phyloP scores from a whole-genome alignment of 768 basidiomycete genomes.

The Mycena kentingensis region DNA sequence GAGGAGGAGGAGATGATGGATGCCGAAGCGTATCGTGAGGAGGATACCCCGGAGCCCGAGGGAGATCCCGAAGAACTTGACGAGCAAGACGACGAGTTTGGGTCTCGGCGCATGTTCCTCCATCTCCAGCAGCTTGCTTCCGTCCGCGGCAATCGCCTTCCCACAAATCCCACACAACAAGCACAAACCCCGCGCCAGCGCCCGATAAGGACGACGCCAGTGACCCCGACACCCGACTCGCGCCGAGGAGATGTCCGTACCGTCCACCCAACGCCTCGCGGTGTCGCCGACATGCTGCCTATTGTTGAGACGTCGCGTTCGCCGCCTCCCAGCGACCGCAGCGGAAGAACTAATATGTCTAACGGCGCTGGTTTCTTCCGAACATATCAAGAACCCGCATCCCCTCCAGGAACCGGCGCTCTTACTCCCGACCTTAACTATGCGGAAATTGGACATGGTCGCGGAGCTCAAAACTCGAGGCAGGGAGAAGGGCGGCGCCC shows the following conservation, averaged over 20 bases:
- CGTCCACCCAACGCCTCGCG: slow-evolving; percentile 35
- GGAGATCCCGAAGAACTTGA: slow-evolving; percentile 31
- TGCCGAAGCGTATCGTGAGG: slow-evolving; percentile 50
- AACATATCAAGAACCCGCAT: slow-evolving; percentile 49
- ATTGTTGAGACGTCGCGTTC: slow-evolving; percentile 64
- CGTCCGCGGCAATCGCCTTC: slow-evolving; percentile 23
- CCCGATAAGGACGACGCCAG: slow-evolving; percentile 28
- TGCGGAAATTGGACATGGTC: slow-evolving; percentile 77
- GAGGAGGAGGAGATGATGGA: slow-evolving; percentile 59
- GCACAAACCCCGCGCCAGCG: slow-evolving; percentile 39
- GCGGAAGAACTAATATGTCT: slow-evolving; percentile 52
- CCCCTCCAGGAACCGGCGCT: slow-evolving; percentile 51
- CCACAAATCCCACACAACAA: slow-evolving; percentile 29
- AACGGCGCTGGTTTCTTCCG: slow-evolving; percentile 62
- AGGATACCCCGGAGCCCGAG: slow-evolving; percentile 50
- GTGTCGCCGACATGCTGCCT: slow-evolving; percentile 52
- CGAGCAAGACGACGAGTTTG: slow-evolving; percentile 37
- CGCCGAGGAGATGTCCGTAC: slow-evolving; percentile 39
- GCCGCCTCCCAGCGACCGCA: slow-evolving; percentile 62
- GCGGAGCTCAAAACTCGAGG: slow-evolving; percentile 43
- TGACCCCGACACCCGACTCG: slow-evolving; percentile 27
- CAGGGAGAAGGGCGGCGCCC: slow-evolving; percentile 24
- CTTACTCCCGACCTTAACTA: slow-evolving; percentile 74
- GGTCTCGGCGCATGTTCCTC: slow-evolving; percentile 30
- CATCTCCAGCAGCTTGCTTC: slow-evolving; percentile 28